Percentiles rank a stretch among this genome's conserved stretches.
These are phyloP conservation scores for Penicillium italicum DNA, from an alignment of 2,329 filamentous ascomycete genomes.

Conservation along the genomic window DNA sequence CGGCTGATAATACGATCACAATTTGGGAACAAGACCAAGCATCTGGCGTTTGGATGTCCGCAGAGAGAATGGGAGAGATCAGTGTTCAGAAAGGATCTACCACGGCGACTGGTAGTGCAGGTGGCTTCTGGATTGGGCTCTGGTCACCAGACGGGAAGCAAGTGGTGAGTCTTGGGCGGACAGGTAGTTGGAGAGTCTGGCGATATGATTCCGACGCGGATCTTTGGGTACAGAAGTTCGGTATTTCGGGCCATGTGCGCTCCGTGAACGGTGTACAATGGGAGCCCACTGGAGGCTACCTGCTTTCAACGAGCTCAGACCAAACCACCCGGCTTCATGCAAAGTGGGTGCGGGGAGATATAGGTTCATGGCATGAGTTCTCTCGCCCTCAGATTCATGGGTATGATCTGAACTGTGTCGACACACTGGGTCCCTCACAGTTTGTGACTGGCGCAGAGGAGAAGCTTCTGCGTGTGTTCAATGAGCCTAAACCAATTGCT, in stretches of 20 bases:
- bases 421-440: constrained; percentile 65
- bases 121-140: constrained; percentile 92
- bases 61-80: constrained; percentile 83
- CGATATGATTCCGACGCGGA: constrained; percentile 58
- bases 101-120: constrained; percentile 90
- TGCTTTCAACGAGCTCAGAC: constrained; percentile 84
- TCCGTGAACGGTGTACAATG: constrained; percentile 79
- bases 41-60: constrained; percentile 89
- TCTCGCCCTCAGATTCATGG: constrained; percentile 94
- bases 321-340: constrained; percentile 89
- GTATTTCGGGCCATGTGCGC: constrained; percentile 77
- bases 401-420: constrained; percentile 94
- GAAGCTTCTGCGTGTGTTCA: constrained; percentile 95
- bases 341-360: constrained; percentile 60
- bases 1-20: constrained; percentile 89
- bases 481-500: constrained; percentile 79
- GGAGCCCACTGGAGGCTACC: constrained; percentile 75
- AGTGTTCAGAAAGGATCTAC: constrained; percentile 93
- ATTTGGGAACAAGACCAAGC: constrained; percentile 83
- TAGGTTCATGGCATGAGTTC: constrained; percentile 85
- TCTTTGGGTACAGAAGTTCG: constrained; percentile 72
- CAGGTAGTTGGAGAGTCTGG: constrained; percentile 92
- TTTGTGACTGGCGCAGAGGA: constrained; percentile 97
- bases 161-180: constrained; percentile 80
- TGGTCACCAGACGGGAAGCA: constrained; percentile 77